Conservation (phyloP, 495 filamentous ascomycete genomes). For the Chlorociboria aeruginascens region DNA sequence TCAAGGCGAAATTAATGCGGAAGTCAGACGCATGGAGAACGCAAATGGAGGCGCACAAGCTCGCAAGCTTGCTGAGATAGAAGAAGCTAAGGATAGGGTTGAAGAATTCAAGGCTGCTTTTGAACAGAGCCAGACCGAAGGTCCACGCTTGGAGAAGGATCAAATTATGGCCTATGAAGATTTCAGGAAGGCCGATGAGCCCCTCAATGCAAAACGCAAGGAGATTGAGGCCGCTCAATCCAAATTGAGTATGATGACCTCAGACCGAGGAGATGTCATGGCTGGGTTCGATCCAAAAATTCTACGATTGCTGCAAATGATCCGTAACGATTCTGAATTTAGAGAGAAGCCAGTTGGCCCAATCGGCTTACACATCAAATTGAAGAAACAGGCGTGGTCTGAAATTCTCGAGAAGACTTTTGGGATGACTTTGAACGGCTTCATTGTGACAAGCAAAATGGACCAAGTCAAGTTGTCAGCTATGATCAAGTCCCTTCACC, state of each 20-base stretch:
- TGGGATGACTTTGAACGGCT: slow-evolving; percentile 51
- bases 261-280: slow-evolving; percentile 37
- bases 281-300: slow-evolving; percentile 50
- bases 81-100: slow-evolving; percentile 36
- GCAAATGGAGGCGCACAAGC: slow-evolving; percentile 37
- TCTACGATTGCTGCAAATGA: slow-evolving; percentile 48
- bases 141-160: slow-evolving; percentile 7
- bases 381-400: slow-evolving; percentile 74
- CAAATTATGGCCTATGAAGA: slow-evolving; percentile 6
- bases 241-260: slow-evolving; percentile 32
- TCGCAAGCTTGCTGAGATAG: slow-evolving; percentile 28
- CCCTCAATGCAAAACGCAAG: slow-evolving; percentile 27
- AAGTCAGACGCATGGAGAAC: slow-evolving; percentile 36
- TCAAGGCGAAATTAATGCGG: slow-evolving; percentile 28
- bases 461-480: slow-evolving; percentile 51
- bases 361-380: slow-evolving; percentile 59
- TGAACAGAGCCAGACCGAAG: slow-evolving; percentile 4
- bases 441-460: slow-evolving; percentile 64
- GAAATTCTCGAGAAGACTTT: slow-evolving; percentile 67
- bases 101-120: slow-evolving; percentile 13
- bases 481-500: slow-evolving; percentile 44
- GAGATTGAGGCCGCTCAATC: slow-evolving; percentile 16
- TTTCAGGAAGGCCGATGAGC: slow-evolving; percentile 26
- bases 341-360: slow-evolving; percentile 68
- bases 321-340: slow-evolving; percentile 57